phyloP scores from a whole-genome alignment of 2,329 filamentous ascomycete genomes.

The Myriosclerotinia duriaeana region DNA sequence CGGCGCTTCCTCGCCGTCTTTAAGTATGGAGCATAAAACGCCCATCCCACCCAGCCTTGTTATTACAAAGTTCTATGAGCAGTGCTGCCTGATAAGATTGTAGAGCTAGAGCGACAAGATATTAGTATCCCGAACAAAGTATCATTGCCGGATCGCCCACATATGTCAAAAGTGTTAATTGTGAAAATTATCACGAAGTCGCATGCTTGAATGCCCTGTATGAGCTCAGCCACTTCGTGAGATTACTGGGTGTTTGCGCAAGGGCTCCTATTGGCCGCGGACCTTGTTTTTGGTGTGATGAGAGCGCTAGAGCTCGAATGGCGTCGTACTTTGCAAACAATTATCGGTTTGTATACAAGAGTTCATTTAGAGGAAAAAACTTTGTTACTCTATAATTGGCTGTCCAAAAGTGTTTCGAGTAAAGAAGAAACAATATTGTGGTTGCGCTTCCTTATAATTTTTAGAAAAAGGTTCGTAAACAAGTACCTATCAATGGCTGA shows the following conservation, averaged over 20 bases:
- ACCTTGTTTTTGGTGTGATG: slow-evolving; percentile 13
- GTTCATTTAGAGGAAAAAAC: not conserved
- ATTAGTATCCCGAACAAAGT: not conserved
- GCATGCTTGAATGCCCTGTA: slow-evolving; percentile 18
- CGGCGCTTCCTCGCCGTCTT: slow-evolving; percentile 36
- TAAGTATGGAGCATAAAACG: slow-evolving; percentile 36
- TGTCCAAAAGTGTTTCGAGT: not conserved
- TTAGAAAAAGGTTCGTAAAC: not conserved
- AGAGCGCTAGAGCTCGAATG: slow-evolving; percentile 12
- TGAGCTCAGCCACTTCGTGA: slow-evolving; percentile 21
- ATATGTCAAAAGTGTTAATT: not conserved
- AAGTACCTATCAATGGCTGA: slow-evolving; percentile 5
- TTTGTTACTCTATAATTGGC: not conserved
- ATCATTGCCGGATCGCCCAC: slow-evolving; percentile 5
- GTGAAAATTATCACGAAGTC: slow-evolving; percentile 9
- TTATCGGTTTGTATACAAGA: not conserved
- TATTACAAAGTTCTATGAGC: not conserved
- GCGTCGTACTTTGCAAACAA: not conserved
- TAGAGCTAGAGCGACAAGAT: not conserved
- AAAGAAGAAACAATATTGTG: not conserved
- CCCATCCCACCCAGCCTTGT: slow-evolving; percentile 34
- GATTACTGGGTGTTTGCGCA: slow-evolving; percentile 14
- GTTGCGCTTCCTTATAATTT: not conserved
- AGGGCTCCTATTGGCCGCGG: slow-evolving; percentile 16
- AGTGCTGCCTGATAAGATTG: not conserved